Conservation (phyloP, 2,329 filamentous ascomycete species). For the Colletotrichum sp. region DNA sequence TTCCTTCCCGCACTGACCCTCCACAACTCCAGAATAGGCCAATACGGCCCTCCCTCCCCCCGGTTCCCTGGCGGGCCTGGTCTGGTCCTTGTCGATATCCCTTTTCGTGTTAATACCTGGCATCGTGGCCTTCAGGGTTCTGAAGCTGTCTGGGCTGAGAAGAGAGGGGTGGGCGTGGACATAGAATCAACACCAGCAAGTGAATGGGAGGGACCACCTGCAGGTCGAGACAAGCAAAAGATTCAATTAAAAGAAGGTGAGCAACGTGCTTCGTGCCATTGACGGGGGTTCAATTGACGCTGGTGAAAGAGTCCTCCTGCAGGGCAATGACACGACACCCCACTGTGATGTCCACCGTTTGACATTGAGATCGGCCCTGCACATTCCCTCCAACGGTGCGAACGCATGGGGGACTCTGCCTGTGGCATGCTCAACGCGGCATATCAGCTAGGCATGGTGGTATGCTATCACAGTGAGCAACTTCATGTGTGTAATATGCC, state of each 20-base stretch:
- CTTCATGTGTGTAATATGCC: not conserved
- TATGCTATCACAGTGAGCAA: not conserved
- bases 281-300: not conserved
- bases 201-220: not conserved
- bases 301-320: not conserved
- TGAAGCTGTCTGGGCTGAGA: not conserved
- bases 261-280: not conserved
- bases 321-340: not conserved
- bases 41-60: not conserved
- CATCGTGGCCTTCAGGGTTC: slow-evolving; percentile 2
- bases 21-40: not conserved
- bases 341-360: slow-evolving; percentile 6
- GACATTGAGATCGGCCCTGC: slow-evolving; percentile 10
- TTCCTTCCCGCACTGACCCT: not conserved
- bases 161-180: not conserved
- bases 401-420: not conserved
- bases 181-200: not conserved
- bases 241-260: not conserved
- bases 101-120: not conserved
- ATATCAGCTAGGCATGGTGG: not conserved
- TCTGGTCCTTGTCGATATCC: slow-evolving; percentile 1
- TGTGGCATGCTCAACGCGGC: not conserved
- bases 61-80: not conserved
- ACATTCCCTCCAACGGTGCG: not conserved
- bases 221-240: not conserved